These are phyloP conservation scores for Nosema muscidifuracis DNA, from an alignment of 371 early-diverging fungal species.

Conservation along the genomic window DNA sequence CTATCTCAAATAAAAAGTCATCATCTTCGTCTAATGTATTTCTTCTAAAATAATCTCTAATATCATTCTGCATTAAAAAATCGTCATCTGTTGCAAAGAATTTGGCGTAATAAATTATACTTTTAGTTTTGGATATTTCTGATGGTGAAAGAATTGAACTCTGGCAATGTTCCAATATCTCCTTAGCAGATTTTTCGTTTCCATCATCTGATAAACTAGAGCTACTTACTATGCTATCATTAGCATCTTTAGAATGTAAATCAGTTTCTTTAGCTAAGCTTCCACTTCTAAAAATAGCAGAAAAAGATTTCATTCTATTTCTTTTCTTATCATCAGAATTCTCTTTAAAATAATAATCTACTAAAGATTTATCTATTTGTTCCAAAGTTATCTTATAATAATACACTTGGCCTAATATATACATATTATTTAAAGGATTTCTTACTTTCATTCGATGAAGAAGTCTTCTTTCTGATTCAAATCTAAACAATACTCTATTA, in stretches of 20 bases:
- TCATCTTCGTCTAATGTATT: slow-evolving; percentile 69
- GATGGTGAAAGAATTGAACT: not conserved
- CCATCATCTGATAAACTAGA: not conserved
- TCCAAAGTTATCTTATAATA: slow-evolving; percentile 65
- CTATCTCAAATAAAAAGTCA: slow-evolving; percentile 68
- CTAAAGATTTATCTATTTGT: slow-evolving; percentile 57
- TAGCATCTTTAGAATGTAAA: slow-evolving; percentile 36
- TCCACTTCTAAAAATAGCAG: slow-evolving; percentile 32
- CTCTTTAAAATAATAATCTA: slow-evolving; percentile 58
- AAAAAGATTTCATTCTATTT: slow-evolving; percentile 34
- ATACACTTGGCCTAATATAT: slow-evolving; percentile 69
- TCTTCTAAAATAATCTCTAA: slow-evolving; percentile 68
- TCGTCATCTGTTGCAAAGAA: slow-evolving; percentile 72
- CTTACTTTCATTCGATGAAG: slow-evolving; percentile 72
- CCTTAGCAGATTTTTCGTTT: slow-evolving; percentile 14
- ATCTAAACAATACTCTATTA: slow-evolving; percentile 71
- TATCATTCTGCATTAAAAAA: slow-evolving; percentile 67
- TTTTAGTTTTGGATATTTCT: slow-evolving; percentile 13
- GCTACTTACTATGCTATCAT: slow-evolving; percentile 20
- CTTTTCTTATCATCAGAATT: not conserved
- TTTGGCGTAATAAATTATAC: slow-evolving; percentile 52
- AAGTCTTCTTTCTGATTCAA: slow-evolving; percentile 64
- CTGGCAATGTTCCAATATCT: slow-evolving; percentile 41
- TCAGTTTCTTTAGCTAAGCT: slow-evolving; percentile 13
- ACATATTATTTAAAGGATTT: slow-evolving; percentile 72